Evolutionary conservation across 805 yeast genomes (phyloP), one percentile per base, ranked within the genome.

Genomic region (Saccharomycopsis fodiens): DNA sequence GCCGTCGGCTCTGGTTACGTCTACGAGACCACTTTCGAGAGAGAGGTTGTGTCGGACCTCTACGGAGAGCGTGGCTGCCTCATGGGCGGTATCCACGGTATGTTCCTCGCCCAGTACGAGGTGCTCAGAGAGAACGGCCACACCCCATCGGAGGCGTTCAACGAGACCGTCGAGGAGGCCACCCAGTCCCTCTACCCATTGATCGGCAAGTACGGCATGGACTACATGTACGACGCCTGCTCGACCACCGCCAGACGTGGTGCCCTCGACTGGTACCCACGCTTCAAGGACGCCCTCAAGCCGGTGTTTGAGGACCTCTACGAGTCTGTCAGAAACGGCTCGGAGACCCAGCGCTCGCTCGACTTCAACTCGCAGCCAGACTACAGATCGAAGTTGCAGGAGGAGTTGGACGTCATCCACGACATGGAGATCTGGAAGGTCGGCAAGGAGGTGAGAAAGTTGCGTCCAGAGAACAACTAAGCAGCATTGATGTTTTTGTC

Each of bases 51-150:
- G 87, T 89, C 97, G 56, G 98, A 93, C 71, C 78, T 93, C 66
- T 93, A 93, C 78, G 98, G 98, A 76, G 98, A 93, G 81, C 87
- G 98, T 79, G 98, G 98, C 68, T 93, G 97, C 76, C 78, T 93
- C 61, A 93, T 91, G 98, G 98, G 97, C 70, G 97, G 97, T 81
- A 91, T 93, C 78, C 98, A 93, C 79, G 98, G 98, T 81, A 93
- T 93, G 97, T 93, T 93, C 93, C 81, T 93, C 65, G 98, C 98
- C 60, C 98, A 93, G 78, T 93, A 93, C 80, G 98, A 93, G 75
- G 98, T 93, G 54, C 82, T 93, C 70, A 89, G 98, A 78, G 97
- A 91, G 78, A 88, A 94, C 68, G 98, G 98, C 57, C 98, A 93
- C 82, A 78, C 97, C 57, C 98, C 98, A 76, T 87, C 97, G 52